Evolutionary conservation across 225 moss, liverwort and hornwort genomes (phyloP).

Genomic region (Bryoerythrophyllum caledonicum): DNA sequence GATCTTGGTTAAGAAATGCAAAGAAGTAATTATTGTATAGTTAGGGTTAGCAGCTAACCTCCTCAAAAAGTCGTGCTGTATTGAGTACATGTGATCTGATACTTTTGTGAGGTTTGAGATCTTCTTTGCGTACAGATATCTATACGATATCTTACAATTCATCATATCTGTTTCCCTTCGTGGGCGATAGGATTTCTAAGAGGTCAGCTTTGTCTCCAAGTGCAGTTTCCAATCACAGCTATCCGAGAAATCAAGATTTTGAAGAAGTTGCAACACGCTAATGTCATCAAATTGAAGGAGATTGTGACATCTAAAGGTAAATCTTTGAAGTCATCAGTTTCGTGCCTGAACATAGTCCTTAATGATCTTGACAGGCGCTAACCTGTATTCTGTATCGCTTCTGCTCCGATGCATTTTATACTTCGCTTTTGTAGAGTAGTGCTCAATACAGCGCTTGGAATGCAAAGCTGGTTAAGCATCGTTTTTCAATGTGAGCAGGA

Average conservation of each 20-base stretch:
- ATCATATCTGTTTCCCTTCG: not conserved
- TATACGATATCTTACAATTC: not conserved
- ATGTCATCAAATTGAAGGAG: constrained; percentile 90
- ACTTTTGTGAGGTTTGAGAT: not conserved
- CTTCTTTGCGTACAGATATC: not conserved
- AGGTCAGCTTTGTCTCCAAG: not conserved
- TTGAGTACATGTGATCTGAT: not conserved
- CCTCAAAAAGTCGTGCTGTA: not conserved
- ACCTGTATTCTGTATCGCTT: not conserved
- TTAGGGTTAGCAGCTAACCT: constrained; percentile 9
- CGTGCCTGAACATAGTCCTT: not conserved
- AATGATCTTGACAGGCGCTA: not conserved
- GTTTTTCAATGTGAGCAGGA: constrained; percentile 38
- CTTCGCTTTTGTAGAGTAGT: not conserved
- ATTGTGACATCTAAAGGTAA: constrained; percentile 92
- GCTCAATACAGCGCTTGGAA: not conserved
- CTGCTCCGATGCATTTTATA: not conserved
- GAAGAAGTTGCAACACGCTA: constrained; percentile 92
- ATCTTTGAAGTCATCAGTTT: not conserved
- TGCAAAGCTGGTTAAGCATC: not conserved
- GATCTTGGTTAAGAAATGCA: not conserved
- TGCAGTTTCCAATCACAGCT: constrained; percentile 94
- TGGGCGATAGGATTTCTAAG: constrained; percentile 3
- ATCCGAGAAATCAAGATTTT: constrained; percentile 91
- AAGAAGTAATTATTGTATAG: not conserved